phyloP scores from a whole-genome alignment of 345 rosid species.

The Lumnitzera littorea region DNA sequence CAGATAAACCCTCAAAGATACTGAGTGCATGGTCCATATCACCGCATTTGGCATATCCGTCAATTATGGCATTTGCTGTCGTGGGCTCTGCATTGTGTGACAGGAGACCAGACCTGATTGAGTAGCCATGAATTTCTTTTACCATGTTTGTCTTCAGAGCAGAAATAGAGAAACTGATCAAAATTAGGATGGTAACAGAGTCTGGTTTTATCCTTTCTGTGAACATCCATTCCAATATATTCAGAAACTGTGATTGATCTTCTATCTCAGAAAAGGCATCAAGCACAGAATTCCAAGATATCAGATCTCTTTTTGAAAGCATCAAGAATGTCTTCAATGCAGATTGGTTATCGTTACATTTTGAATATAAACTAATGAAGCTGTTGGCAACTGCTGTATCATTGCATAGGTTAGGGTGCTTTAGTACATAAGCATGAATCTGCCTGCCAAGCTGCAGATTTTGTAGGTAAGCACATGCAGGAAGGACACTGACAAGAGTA shows the following conservation, averaged over 20 bases:
- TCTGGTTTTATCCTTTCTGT: conserved; percentile 45
- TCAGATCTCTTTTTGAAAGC: conserved; percentile 37
- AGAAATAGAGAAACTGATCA: conserved; percentile 26
- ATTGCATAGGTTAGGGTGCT: conserved; percentile 26
- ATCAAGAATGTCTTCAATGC: conserved; percentile 38
- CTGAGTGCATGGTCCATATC: conserved; percentile 44
- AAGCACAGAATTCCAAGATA: conserved; percentile 65
- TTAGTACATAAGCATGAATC: conserved; percentile 41
- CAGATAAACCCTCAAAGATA: conserved; percentile 46
- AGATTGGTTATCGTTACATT: conserved; percentile 40
- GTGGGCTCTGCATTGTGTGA: conserved; percentile 27
- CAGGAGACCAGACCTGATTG: conserved; percentile 43
- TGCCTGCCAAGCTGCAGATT: conserved; percentile 39
- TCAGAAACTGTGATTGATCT: conserved; percentile 29
- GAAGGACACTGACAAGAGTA: conserved; percentile 59
- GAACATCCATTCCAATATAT: conserved; percentile 38
- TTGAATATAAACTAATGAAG: conserved; percentile 57
- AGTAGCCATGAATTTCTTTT: conserved; percentile 69
- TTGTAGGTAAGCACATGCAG: conserved; percentile 52
- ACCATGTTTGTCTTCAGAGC: conserved; percentile 28
- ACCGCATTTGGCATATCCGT: conserved; percentile 69
- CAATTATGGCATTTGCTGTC: conserved; percentile 58
- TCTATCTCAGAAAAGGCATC: conserved; percentile 36
- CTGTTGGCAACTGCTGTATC: conserved; percentile 42
- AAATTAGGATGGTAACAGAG: conserved; percentile 36